phyloP scores from a whole-genome alignment of 164 flowering plant species.

The Hamamelis virginiana region DNA sequence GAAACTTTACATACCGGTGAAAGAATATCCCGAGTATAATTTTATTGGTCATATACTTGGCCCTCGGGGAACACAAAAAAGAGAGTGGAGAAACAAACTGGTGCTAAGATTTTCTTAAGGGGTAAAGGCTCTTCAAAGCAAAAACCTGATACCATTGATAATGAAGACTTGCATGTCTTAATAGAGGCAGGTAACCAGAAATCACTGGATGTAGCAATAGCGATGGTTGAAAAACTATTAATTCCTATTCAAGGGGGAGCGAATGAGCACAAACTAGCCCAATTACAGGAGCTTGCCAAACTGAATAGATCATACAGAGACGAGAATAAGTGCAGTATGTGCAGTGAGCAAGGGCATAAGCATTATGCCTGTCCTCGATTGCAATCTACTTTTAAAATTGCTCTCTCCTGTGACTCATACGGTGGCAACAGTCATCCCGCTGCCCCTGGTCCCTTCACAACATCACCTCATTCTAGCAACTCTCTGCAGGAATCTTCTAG shows the following conservation, averaged over 20 bases:
- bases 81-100: conserved; percentile 50
- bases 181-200: conserved; percentile 44
- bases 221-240: conserved; percentile 44
- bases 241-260: conserved; percentile 28
- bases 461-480: conserved; percentile 6
- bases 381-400: conserved; percentile 9
- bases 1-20: conserved; percentile 50
- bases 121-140: conserved; percentile 34
- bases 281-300: conserved; percentile 34
- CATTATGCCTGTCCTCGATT: conserved; percentile 23
- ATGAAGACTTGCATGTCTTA: conserved; percentile 47
- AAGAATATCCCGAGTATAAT: conserved; percentile 48
- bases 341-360: conserved; percentile 33
- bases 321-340: conserved; percentile 14
- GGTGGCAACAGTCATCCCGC: conserved; percentile 21
- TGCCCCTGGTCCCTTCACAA: conserved; percentile 11
- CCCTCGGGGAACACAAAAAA: conserved; percentile 42
- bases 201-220: conserved; percentile 41
- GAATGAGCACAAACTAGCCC: conserved; percentile 34
- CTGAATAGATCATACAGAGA: conserved; percentile 20
- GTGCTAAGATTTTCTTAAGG: conserved; percentile 40
- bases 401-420: conserved; percentile 17
- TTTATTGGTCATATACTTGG: conserved; percentile 51
- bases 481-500: not conserved
- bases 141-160: conserved; percentile 16